Base-by-base conservation (phyloP, 352 stramenopile genomes). In the Plasmopara halstedii region DNA sequence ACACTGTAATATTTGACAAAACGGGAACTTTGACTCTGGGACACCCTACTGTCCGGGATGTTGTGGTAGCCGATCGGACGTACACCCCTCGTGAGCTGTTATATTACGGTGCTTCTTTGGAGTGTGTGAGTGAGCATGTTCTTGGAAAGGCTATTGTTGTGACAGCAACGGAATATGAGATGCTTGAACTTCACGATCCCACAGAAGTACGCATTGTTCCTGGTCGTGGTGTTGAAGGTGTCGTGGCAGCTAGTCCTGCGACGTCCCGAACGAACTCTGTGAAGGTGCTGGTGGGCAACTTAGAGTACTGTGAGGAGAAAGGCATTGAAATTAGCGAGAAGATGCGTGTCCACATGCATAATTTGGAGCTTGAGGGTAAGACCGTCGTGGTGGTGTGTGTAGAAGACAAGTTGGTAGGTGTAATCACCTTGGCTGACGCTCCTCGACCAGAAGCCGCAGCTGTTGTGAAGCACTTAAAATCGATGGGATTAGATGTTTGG, bases 1-100 rank as follows among this genome's bases (percentile, higher is more conserved):
- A 86, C 22, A 84, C 78, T 18, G 83, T 90, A 22, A 89, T 94
- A 21, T 97, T 97, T 57, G 90, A 97, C 56, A 97, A 97, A 64
- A 97, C 89, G 2, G 89, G 89, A 1, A 97, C 90, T 7, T 58
- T 97, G 2, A 97, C 90, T 1, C 64, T 82, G 14, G 84, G 82
- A 27, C 75, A 84, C 19, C 78, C 80, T n/a, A 84, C 68, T 2
- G 76, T 93, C 7, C 85, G 73, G 18, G 82, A 94, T 39, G 70
- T 94, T 0, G 66, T 90, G 15, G 64, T 91, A 33, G 58, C 71
- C 2, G 71, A 88, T 45, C 67, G 73, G 9, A 47, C 61, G n/a
- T 75, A 69, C 50, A 84, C 79, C 0, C 69, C 75, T 1, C 72
- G 66, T 26, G 77, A 91, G 41, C 49, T 94, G 41, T 43, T 92